Base-by-base conservation (phyloP, 2,329 filamentous ascomycete genomes). In the Aspergillus sergii region DNA sequence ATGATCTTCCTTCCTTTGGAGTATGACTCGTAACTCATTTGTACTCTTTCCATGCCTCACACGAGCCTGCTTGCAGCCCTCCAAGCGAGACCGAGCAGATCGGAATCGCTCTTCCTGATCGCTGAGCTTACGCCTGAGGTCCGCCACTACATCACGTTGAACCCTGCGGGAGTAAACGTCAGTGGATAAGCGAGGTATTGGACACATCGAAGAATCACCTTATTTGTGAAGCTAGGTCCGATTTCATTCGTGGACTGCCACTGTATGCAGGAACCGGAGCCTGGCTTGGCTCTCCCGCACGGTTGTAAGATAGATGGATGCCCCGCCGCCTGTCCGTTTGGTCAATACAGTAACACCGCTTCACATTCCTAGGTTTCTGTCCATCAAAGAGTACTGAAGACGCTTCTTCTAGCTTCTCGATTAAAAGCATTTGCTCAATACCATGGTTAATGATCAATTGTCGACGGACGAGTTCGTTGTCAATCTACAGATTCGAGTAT, bases 371-470 rank as follows among this genome's bases (percentile, higher is more conserved):
- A 1, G 89, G 88, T n/a, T 81, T 81, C 46, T 80, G 80, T 26
- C 82, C 83, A 59, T 84, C 83, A 64, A 90, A 87, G 85, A 97
- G 91, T 53, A 91, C 85, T 4, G 83, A 79, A 50, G 89, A 83
- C 1, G 90, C 95, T 61, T 92, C 85, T 1, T 83, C 77, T 32
- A 91, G 83, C 34, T 89, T 83, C 60, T 88, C 83, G 59, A 97
- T 88, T 0, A 99, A 82, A 7, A 97, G 86, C 9, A 90, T 88
- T 75, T 97, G 94, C 65, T 99, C 95, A 58, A 97, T 92, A 8
- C 81, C 80, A 69, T 93, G 86, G 65, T 89, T 90, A 74, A 98
- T 95, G 71, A 99, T 90, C 54, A 98, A 81, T 63, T 93, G 89
- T 64, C 93, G 91, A 57, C 89, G 89, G 23, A 97, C 89, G 50